These are phyloP conservation scores for Emergomyces pasteurianus DNA, from an alignment of 2,329 filamentous ascomycete genomes.

Conservation along the genomic window DNA sequence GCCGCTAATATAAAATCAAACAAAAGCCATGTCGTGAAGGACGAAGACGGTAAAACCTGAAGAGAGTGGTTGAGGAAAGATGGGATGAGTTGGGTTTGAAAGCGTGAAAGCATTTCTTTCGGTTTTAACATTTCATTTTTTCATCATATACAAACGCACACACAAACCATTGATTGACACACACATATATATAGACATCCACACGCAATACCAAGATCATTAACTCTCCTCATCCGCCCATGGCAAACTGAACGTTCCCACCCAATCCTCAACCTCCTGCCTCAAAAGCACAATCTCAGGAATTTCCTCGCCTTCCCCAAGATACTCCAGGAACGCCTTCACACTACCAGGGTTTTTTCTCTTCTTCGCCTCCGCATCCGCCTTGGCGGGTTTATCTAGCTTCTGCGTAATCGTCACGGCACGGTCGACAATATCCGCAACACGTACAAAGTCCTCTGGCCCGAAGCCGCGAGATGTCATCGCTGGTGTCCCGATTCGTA, in stretches of 20 bases:
- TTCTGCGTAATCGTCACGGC: conserved; percentile 68
- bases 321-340: conserved; percentile 94
- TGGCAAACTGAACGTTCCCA: conserved; percentile 80
- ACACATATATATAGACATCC: background rate
- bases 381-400: conserved; percentile 53
- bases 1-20: background rate
- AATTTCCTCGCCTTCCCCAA: conserved; percentile 66
- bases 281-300: conserved; percentile 72
- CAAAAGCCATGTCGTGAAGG: background rate
- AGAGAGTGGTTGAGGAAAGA: background rate
- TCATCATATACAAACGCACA: background rate
- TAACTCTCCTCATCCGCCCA: conserved; percentile 49
- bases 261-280: conserved; percentile 86
- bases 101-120: background rate
- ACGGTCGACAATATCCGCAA: conserved; percentile 75
- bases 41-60: background rate
- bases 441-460: conserved; percentile 74
- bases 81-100: background rate
- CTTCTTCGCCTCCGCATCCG: conserved; percentile 69
- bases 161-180: background rate
- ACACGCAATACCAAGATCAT: background rate
- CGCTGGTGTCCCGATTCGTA: conserved; percentile 88
- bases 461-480: conserved; percentile 96
- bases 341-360: conserved; percentile 96
- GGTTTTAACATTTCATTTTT: background rate